Base-by-base conservation (phyloP, 176 grass and related monocot species). In the Canna indica region DNA sequence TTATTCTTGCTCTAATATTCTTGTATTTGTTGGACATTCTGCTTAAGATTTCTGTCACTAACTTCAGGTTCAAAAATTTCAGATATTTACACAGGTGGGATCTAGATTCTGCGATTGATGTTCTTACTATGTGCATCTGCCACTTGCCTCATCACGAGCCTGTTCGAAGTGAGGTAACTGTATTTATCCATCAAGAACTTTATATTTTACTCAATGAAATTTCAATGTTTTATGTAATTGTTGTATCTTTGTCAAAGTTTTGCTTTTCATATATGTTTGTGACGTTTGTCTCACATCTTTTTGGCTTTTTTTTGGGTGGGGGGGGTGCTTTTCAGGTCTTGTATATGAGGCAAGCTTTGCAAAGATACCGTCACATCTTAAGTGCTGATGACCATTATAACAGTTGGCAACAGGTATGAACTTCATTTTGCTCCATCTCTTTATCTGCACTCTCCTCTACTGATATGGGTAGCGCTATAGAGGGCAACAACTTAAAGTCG, bases 81-180 rank as follows among this genome's bases (percentile, higher is more conserved):
- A 94, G 90, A 81, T 88, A 89, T 57, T 45, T 96, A 72, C 75
- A 77, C 68, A 84, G 79, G 58, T 97, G 93, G 93, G 80, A 97
- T 75, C 79, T 91, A 65, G 81, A 97, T 77, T 81, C 85, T 75
- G 86, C 93, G 59, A 85, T 80, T 73, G 83, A 91, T 81, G 83
- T 97, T 78, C 70, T 97, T 71, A 90, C 78, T 67, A 91, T 97
- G 88, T 91, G 93, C 81, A 83, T 79, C 74, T 97, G 93, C 58
- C 93, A 97, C 79, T 82, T 97, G 70, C 77, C 83, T 77, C 81
- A 81, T 75, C 64, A 74, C 79, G 88, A 97, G 85, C 81, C 72
- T 42, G 60, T 85, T 61, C 52, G 68, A 68, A 81, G 64, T 81
- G 78, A 97, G 88, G 93, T 97, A 89, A 34, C 29, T 79, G 39